These are phyloP conservation scores for Penicillium tannophilum DNA, from an alignment of 495 filamentous ascomycete species.

Conservation along the genomic window DNA sequence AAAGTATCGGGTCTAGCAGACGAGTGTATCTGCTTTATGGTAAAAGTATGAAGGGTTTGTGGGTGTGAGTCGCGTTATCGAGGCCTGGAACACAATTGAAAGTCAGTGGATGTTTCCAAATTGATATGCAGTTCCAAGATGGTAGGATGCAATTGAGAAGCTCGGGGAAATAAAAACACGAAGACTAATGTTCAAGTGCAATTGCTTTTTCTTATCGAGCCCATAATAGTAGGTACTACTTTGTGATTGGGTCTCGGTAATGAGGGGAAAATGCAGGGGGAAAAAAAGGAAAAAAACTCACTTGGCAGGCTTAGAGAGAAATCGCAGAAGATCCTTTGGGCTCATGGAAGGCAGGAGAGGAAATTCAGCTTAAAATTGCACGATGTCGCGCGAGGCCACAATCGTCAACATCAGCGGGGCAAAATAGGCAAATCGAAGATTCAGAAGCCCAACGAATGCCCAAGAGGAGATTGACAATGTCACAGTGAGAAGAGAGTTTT, in stretches of 20 bases:
- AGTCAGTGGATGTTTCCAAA: constrained; percentile 7
- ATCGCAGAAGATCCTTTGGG: constrained; percentile 88
- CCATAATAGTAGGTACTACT: not conserved
- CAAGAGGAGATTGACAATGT: constrained; percentile 19
- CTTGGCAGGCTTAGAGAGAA: constrained; percentile 96
- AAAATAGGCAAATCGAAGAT: constrained; percentile 16
- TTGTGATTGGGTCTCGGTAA: not conserved
- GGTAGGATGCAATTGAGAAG: constrained; percentile 4
- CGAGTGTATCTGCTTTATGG: constrained; percentile 70
- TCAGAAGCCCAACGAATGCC: constrained; percentile 26
- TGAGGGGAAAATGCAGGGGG: not conserved
- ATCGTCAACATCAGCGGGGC: constrained; percentile 41
- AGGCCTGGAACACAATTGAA: constrained; percentile 60
- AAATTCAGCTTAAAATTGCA: constrained; percentile 41
- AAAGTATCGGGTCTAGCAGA: constrained; percentile 91
- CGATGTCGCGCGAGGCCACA: constrained; percentile 41
- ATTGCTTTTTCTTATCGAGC: not conserved
- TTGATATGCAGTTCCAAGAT: not conserved
- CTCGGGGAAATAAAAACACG: not conserved
- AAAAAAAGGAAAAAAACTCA: constrained; percentile 46
- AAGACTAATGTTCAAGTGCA: not conserved
- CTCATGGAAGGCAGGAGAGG: constrained; percentile 71
- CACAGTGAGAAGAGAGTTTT: not conserved
- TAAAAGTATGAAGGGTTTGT: constrained; percentile 19
- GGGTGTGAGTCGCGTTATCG: constrained; percentile 71